These are phyloP conservation scores for Triticum monococcum DNA, from an alignment of 176 grass and related monocot species.

Conservation along the genomic window DNA sequence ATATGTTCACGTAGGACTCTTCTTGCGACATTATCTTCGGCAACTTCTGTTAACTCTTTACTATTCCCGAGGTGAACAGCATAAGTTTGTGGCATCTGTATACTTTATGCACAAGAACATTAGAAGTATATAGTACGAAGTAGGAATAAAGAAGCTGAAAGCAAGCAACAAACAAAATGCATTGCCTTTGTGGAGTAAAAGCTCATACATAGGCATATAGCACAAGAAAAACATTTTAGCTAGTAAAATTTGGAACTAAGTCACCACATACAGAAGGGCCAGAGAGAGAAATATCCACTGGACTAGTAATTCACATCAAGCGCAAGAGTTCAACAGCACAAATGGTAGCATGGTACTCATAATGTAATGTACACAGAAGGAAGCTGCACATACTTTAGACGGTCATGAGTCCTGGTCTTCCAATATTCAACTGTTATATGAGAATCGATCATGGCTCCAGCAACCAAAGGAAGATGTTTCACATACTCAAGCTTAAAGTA, in stretches of 20 bases:
- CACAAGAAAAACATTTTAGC: constrained; percentile 19
- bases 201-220: not conserved
- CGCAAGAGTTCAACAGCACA: not conserved
- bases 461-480: constrained; percentile 88
- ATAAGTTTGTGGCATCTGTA: constrained; percentile 95
- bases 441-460: constrained; percentile 95
- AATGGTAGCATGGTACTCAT: constrained; percentile 10
- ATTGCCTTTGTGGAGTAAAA: constrained; percentile 13
- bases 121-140: constrained; percentile 19
- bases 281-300: constrained; percentile 21
- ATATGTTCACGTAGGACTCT: constrained; percentile 78
- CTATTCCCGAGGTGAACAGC: constrained; percentile 96
- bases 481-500: constrained; percentile 95
- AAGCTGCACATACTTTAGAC: constrained; percentile 77
- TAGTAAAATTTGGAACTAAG: constrained; percentile 4
- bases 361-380: constrained; percentile 14
- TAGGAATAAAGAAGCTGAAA: constrained; percentile 23
- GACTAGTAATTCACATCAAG: not conserved
- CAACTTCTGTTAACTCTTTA: constrained; percentile 89
- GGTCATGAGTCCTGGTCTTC: constrained; percentile 83
- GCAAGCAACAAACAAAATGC: not conserved
- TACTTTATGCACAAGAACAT: constrained; percentile 52
- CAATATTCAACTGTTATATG: constrained; percentile 81
- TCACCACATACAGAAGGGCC: not conserved
- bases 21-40: constrained; percentile 75